Evolutionary conservation across 2,329 filamentous ascomycete genomes (phyloP), one percentile per base, ranked within the genome.

Genomic region (Ambrosiella cleistominuta): DNA sequence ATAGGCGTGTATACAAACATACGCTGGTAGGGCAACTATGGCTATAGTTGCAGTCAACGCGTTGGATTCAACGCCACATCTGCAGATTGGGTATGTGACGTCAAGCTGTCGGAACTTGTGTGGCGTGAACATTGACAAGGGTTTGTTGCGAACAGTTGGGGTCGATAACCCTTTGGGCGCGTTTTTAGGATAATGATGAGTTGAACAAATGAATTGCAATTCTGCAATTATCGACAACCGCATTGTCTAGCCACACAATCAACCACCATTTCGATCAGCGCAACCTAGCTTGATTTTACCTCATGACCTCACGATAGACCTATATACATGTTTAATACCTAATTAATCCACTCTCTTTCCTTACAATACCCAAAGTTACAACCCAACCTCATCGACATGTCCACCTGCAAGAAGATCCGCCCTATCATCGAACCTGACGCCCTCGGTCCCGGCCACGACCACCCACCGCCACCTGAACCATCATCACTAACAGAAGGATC

Each of bases 361-460:
- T 47, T 42, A 3, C n/a, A 17, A 47, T 47, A 47, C 44, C n/a
- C 6, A 47, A 47, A n/a, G 13, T n/a, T 8, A 8, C 44, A 47
- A 47, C 44, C 44, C 44, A 17, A 47, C 47, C 19, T 11, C 47
- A 7, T 19, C 19, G 35, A 8, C 6, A 51, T 51, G 17, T 35
- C n/a, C 44, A 15, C 44, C n/a, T 8, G 44, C n/a, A 27, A 36
- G 35, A 51, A 51, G 12, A n/a, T 38, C 9, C 52, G 52, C 7
- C 52, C 52, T 15, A 42, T 42, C 9, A 54, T 54, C 15, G 52
- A 54, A 36, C 39, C 52, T 27, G 52, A 54, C 11, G 52, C 52
- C 52, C 39, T 42, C n/a, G 52, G 52, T 17, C 52, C 52, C 17
- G 38, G 35, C 11, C 19, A 54, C 9, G 52, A 54, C 13, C 35